Conservation (phyloP, 2,329 filamentous ascomycete genomes). For the Tolypocladium guangdongense region DNA sequence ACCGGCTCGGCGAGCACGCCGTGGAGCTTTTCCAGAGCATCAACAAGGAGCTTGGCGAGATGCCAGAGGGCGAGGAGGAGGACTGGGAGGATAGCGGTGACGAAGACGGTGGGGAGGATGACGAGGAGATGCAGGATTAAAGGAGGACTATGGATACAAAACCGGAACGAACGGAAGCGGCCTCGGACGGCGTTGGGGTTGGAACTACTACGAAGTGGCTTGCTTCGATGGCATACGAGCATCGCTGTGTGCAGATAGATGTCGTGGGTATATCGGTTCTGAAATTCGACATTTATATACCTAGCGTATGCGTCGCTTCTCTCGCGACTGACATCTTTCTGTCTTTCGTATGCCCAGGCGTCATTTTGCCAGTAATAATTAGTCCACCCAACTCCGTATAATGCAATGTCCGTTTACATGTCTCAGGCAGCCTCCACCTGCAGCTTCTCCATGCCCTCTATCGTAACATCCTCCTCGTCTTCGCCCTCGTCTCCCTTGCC, state of each 20-base stretch:
- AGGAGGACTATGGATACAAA: background rate
- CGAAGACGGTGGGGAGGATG: constrained; percentile 42
- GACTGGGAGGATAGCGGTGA: constrained; percentile 39
- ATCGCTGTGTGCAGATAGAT: background rate
- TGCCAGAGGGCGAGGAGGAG: constrained; percentile 42
- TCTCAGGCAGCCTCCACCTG: constrained; percentile 47
- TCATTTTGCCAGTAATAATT: background rate
- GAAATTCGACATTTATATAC: constrained; percentile 9
- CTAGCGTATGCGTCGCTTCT: background rate
- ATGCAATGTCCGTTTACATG: background rate
- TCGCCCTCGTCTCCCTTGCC: constrained; percentile 56
- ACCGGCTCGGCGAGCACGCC: constrained; percentile 64
- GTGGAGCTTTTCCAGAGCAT: constrained; percentile 57
- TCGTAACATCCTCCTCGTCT: constrained; percentile 53
- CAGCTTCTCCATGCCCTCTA: constrained; percentile 57
- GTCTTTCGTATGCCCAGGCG: background rate
- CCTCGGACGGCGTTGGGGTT: constrained; percentile 14
- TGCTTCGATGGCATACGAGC: background rate
- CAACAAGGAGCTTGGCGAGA: constrained; percentile 52
- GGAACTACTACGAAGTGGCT: constrained; percentile 1
- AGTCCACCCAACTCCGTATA: background rate
- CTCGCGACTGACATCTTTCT: background rate
- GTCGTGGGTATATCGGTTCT: background rate
- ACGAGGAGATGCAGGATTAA: constrained; percentile 43
- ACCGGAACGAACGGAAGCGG: background rate